Evolutionary conservation across 257 asterid species (phyloP).

Genomic region (Plectranthus barbatus): DNA sequence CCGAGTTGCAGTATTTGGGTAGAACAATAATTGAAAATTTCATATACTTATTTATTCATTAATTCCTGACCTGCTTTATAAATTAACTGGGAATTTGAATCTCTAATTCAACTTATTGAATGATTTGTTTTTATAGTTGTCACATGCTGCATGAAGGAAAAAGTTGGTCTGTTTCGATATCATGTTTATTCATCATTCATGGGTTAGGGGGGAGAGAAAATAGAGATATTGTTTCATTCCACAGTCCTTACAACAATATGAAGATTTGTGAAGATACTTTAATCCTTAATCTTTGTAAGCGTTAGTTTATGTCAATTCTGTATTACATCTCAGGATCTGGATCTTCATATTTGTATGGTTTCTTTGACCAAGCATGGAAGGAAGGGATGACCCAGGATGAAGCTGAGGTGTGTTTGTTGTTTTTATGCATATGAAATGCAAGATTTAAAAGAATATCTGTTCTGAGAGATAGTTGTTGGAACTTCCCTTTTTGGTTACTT

Average conservation of each 20-base stretch:
- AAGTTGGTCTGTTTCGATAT: no score
- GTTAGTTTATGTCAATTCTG: constrained; percentile 8
- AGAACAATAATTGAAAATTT: no score
- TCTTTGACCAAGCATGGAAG: constrained; percentile 84
- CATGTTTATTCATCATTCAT: no score
- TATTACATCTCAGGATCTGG: constrained; percentile 58
- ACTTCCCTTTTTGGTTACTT: not conserved
- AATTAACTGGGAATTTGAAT: no score
- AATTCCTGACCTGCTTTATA: no score
- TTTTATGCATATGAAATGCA: not conserved
- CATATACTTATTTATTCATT: no score
- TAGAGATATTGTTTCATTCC: not conserved
- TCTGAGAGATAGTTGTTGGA: not conserved
- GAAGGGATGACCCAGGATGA: constrained; percentile 82
- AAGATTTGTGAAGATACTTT: not conserved
- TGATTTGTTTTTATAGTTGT: no score
- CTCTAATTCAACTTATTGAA: no score
- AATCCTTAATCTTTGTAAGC: not conserved
- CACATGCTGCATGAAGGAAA: no score
- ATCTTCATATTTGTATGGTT: constrained; percentile 68
- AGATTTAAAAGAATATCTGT: not conserved
- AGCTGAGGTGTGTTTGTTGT: constrained; percentile 60
- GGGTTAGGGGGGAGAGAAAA: no score
- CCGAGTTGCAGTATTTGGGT: no score
- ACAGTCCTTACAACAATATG: not conserved